Evolutionary conservation across 75 land plant species (phyloP), one percentile per base, ranked within the genome.

Genomic region (Selaginella moellendorffii): DNA sequence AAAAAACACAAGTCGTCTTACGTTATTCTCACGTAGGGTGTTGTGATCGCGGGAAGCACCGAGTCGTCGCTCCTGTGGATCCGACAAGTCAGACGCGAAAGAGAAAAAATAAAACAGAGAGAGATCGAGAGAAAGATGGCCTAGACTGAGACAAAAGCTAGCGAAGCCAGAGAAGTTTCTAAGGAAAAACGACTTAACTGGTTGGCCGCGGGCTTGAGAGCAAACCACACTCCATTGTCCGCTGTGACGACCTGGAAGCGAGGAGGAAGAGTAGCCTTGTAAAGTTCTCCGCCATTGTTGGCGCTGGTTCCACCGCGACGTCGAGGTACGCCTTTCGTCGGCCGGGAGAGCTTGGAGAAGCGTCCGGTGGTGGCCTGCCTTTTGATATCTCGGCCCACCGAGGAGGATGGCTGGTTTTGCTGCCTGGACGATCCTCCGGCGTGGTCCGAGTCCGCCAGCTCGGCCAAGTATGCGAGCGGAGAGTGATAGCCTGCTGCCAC

Each of bases 161-260:
- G 10, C 5, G 46, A 36, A 36, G 10, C 5, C 46, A 36, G 46
- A 36, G 46, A 36, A 5, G 46, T 14, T 5, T 14, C 5, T 36
- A 36, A 14, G 14, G 10, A 36, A n/a, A n/a, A n/a, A n/a, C 46
- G 14, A 5, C 5, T 14, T 76, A 69, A 88, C 87, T 81, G 90
- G 30, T 83, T 73, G 61, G 77, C 76, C 51, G 96, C 83, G 2
- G 99, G 83, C 46, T 86, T 66, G 10, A 93, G 62, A 10, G 85
- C 74, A 59, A 89, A 84, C 99, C 99, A 93, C 54, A 93, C 63
- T 1, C 73, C 76, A 52, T 80, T 82, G n/a, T 27, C 70, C 61
- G 28, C 10, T 62, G 69, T 61, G 22, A 19, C 1, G 19, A 10
- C 31, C n/a, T n/a, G n/a, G n/a, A n/a, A n/a, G n/a, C n/a, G n/a